Conservation (phyloP, 2,329 filamentous ascomycete genomes). For the Alternaria sp. region DNA sequence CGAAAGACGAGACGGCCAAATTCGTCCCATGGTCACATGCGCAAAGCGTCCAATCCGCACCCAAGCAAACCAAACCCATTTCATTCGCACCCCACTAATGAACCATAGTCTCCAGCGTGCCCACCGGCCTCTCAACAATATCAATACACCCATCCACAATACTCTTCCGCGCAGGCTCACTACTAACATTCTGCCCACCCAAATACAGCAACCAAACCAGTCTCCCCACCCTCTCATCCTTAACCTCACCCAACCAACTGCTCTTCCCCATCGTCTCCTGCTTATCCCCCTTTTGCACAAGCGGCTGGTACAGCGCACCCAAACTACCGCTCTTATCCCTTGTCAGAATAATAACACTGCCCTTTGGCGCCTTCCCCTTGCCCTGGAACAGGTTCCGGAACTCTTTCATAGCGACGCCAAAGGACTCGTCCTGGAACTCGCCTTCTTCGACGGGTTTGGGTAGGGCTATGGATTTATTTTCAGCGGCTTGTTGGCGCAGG, state of each 20-base stretch:
- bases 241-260: conserved; percentile 71
- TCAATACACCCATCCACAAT: conserved; percentile 88
- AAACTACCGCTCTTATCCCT: conserved; percentile 69
- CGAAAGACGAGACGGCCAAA: neutral
- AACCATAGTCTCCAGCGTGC: conserved; percentile 83
- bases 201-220: conserved; percentile 91
- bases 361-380: conserved; percentile 77
- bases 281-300: conserved; percentile 34
- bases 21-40: neutral
- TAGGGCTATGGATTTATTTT: conserved; percentile 41
- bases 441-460: conserved; percentile 42
- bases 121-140: conserved; percentile 85
- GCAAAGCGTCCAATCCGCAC: neutral
- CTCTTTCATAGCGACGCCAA: conserved; percentile 74
- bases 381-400: conserved; percentile 86
- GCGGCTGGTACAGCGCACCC: conserved; percentile 46
- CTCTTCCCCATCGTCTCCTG: conserved; percentile 53
- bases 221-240: conserved; percentile 79
- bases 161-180: conserved; percentile 77
- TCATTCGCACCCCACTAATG: conserved; percentile 2
- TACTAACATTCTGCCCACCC: conserved; percentile 83
- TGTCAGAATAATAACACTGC: conserved; percentile 75
- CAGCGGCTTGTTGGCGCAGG: conserved; percentile 52
- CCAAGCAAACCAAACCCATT: too few species aligned
- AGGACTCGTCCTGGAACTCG: conserved; percentile 73